Base-by-base conservation (phyloP, 129 eudicot species). In the Flaveria bidentis region DNA sequence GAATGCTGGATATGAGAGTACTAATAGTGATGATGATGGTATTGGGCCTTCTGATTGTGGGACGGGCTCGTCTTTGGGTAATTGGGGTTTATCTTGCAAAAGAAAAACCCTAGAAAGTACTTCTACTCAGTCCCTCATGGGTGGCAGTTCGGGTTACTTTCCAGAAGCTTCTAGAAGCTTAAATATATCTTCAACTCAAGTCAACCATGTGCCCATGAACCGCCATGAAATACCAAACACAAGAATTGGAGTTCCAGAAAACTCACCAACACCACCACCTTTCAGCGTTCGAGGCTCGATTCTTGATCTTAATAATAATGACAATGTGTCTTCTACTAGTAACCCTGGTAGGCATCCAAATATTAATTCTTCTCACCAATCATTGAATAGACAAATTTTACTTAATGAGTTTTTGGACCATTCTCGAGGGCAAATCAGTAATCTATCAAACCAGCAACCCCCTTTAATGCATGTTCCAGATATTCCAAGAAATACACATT, bases 101-200 rank as follows among this genome's bases (percentile, higher is more conserved):
- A 87, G 97, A 65, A 88, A 88, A 82, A 60, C 91, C 49, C 80
- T 88, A 26, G 97, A 91, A 85, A 90, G 88, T 72, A 78, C 90
- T 5, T 77, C 97, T 46, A 78, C 82, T 2, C 96, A 84, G 71
- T 67, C 87, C 23, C 85, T 22, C 33, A 68, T 86, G 45, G 81
- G 84, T 81, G 85, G 76, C 52, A 76, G 83, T 73, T 71, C 88
- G 14, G 79, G 86, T 77, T 73, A 82, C 65, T 79, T 82, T 74
- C 83, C 82, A 2, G 88, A 78, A 44, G 66, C 87, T 81, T 68
- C 88, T 52, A 79, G 92, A 69, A 84, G 83, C 78, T 83, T 86
- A 73, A 82, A 52, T 64, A 84, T 82, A 80, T 84, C 93, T 28
- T 55, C 96, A 22, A 28, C 78, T 13, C 68, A 72, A 45, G 76